Conservation (phyloP, 768 basidiomycete species). For the Podaxis rugospora region DNA sequence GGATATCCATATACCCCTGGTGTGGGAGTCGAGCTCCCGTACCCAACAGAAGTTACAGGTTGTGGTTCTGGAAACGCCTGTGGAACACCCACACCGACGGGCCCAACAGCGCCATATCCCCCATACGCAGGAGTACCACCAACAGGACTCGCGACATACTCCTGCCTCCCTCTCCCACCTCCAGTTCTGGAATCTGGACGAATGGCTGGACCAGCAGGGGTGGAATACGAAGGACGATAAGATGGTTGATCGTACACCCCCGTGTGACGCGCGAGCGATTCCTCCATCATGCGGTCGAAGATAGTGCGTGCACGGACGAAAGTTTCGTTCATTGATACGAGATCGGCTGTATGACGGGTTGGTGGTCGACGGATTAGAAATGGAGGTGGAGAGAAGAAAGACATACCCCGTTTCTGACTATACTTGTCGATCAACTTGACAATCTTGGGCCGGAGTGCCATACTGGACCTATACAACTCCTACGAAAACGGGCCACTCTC, state of each 20-base stretch:
- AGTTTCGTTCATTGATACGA: constrained; percentile 92
- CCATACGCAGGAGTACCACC: neutral
- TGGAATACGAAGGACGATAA: constrained; percentile 14
- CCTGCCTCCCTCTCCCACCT: neutral
- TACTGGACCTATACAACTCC: constrained; percentile 88
- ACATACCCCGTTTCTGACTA: constrained; percentile 77
- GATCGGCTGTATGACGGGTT: constrained; percentile 57
- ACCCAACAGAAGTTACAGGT: neutral
- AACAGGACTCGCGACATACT: constrained; percentile 9
- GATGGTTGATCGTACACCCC: constrained; percentile 51
- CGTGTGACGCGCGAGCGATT: constrained; percentile 72
- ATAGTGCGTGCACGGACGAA: constrained; percentile 86
- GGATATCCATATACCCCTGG: constrained; percentile 4
- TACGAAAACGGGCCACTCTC: constrained; percentile 24
- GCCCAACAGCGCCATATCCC: constrained; percentile 3
- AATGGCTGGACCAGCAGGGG: constrained; percentile 3
- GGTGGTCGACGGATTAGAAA: constrained; percentile 22
- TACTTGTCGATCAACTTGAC: constrained; percentile 97
- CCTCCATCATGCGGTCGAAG: constrained; percentile 93
- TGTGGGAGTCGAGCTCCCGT: constrained; percentile 7
- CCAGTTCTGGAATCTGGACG: constrained; percentile 16
- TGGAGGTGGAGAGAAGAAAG: neutral
- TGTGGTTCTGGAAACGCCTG: constrained; percentile 12
- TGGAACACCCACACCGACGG: constrained; percentile 2
- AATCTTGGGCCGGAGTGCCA: constrained; percentile 90